phyloP scores from a whole-genome alignment of 768 basidiomycete genomes.

The Leucosporidium yakuticum region DNA sequence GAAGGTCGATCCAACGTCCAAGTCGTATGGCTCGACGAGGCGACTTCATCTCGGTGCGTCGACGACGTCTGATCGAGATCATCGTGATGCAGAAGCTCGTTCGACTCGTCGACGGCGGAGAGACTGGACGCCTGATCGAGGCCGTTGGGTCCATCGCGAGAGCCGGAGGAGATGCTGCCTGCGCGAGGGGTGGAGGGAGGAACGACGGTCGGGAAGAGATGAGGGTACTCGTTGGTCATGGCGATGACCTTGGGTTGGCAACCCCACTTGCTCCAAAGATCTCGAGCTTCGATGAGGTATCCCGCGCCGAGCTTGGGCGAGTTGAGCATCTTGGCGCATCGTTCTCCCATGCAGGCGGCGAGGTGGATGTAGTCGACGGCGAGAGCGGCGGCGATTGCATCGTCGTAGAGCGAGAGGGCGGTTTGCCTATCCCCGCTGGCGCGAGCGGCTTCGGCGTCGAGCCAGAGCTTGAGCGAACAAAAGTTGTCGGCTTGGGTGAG shows the following conservation, averaged over 20 bases:
- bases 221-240: constrained; percentile 12
- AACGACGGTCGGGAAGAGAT: constrained; percentile 12
- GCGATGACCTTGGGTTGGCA: constrained; percentile 16
- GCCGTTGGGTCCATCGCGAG: not conserved
- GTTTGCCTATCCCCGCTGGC: not conserved
- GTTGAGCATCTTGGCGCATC: constrained; percentile 12
- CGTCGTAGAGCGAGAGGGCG: constrained; percentile 13
- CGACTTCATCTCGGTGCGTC: too few relatives aligned
- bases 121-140: not conserved
- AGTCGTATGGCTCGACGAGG: too few relatives aligned
- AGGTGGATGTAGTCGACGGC: not conserved
- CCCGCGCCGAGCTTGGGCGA: constrained; percentile 21
- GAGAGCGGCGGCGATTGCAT: constrained; percentile 19
- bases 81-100: not conserved
- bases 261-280: constrained; percentile 23
- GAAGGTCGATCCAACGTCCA: too few relatives aligned
- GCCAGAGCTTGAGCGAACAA: constrained; percentile 24
- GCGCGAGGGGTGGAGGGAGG: too few relatives aligned
- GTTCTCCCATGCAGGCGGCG: constrained; percentile 23
- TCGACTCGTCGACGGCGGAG: not conserved
- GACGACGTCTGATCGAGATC: too few relatives aligned
- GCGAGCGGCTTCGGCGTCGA: constrained; percentile 16
- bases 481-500: constrained; percentile 14
- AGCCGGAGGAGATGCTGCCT: too few relatives aligned
- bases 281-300: constrained; percentile 25